These are phyloP conservation scores for Trametes gibbosa DNA, from an alignment of 768 basidiomycete genomes.

Conservation along the genomic window DNA sequence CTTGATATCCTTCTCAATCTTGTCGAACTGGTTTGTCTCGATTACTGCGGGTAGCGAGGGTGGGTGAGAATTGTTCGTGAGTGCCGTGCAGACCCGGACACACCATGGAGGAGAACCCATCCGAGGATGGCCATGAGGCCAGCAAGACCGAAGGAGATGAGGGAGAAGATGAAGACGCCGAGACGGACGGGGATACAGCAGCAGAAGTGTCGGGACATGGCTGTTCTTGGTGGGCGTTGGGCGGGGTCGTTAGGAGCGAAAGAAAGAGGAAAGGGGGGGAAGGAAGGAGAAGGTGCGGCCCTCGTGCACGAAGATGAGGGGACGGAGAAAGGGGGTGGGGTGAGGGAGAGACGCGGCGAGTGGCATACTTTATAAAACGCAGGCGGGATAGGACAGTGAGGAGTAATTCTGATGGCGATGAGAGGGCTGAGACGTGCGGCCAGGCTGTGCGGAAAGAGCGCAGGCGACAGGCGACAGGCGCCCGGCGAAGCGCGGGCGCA, in stretches of 20 bases:
- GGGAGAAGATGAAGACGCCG: constrained; percentile 30
- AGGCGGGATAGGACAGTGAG: no score
- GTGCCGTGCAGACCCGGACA: constrained; percentile 8
- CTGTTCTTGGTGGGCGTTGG: not conserved
- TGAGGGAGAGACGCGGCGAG: not conserved
- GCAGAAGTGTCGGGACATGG: constrained; percentile 29
- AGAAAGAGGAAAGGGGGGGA: not conserved
- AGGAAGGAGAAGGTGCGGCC: not conserved
- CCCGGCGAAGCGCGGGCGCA: not conserved
- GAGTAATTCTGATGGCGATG: constrained; percentile 16
- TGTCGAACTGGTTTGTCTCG: constrained; percentile 4
- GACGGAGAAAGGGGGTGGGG: not conserved
- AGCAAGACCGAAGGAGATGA: constrained; percentile 20
- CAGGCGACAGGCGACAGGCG: not conserved
- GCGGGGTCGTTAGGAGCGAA: not conserved
- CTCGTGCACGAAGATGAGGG: no score
- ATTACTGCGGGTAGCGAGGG: constrained; percentile 9
- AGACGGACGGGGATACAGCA: constrained; percentile 31
- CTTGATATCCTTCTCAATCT: not conserved
- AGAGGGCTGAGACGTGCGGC: not conserved
- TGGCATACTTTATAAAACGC: constrained; percentile 5
- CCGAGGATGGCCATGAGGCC: constrained; percentile 1
- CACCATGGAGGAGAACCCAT: constrained; percentile 24
- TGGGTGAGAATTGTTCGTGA: no score
- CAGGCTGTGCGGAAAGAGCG: constrained; percentile 13